phyloP scores from a whole-genome alignment of 2,329 filamentous ascomycete species.

The Cyclaneusma minus region DNA sequence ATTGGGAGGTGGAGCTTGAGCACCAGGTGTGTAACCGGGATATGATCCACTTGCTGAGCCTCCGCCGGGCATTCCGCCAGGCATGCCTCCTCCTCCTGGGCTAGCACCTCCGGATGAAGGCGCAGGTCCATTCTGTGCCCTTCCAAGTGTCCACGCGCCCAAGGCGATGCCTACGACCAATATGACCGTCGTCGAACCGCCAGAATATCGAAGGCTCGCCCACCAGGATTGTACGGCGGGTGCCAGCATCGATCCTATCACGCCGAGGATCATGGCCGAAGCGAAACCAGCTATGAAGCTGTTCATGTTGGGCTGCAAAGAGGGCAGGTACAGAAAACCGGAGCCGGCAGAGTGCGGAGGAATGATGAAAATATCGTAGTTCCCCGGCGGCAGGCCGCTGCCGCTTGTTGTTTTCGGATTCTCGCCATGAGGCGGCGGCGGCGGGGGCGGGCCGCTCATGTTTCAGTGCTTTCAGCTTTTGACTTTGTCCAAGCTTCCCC shows the following conservation, averaged over 20 bases:
- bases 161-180: conserved; percentile 60
- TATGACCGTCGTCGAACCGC: conserved; percentile 57
- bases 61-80: conserved; percentile 6
- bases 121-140: conserved; percentile 36
- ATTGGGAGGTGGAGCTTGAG: conserved; percentile 13
- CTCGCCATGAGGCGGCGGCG: conserved; percentile 73
- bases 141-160: conserved; percentile 62
- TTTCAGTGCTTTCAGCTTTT: too few species aligned
- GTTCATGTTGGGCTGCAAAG: conserved; percentile 69
- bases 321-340: conserved; percentile 90
- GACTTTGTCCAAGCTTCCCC: too few species aligned
- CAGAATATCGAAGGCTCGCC: conserved; percentile 51
- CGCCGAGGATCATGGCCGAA: conserved; percentile 56
- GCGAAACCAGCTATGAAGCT: conserved; percentile 82
- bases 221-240: conserved; percentile 65
- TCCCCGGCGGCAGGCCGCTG: conserved; percentile 66
- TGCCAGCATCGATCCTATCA: conserved; percentile 56
- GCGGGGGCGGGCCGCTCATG: conserved; percentile 46
- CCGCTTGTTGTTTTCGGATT: conserved; percentile 50
- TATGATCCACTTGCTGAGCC: conserved; percentile 8
- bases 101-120: conserved; percentile 17
- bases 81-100: conserved; percentile 13
- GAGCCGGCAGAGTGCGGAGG: conserved; percentile 79
- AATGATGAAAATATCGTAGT: conserved; percentile 96
- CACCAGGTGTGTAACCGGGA: conserved; percentile 10